Percentiles rank a stretch among this genome's conserved stretches.
phyloP scores from a whole-genome alignment of 345 rosid genomes.

The Syzygium oleosum region DNA sequence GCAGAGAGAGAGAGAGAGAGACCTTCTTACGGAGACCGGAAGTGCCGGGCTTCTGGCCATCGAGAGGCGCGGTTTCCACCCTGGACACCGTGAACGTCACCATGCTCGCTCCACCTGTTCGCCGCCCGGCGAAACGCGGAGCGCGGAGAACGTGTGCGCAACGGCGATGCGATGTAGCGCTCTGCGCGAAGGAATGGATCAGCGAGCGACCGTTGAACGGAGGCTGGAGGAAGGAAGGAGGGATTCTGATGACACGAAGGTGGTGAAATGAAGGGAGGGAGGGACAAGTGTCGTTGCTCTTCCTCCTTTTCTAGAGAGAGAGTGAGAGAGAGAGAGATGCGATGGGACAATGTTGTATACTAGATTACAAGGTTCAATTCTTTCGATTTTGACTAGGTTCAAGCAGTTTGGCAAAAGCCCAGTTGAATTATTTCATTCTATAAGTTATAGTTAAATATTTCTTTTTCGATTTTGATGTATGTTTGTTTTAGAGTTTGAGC shows the following conservation, averaged over 20 bases:
- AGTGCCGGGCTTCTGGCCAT: constrained; percentile 97
- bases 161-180: not conserved
- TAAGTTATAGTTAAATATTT: not conserved
- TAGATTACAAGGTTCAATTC: not conserved
- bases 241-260: not conserved
- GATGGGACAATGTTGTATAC: not conserved
- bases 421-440: not conserved
- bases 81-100: constrained; percentile 52
- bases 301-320: not conserved
- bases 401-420: not conserved
- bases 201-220: not conserved
- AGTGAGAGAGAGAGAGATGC: not conserved
- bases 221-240: not conserved
- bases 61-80: constrained; percentile 59
- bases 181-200: rapidly evolving
- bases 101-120: constrained; percentile 14
- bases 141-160: not conserved
- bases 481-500: not conserved
- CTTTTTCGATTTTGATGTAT: not conserved
- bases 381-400: not conserved
- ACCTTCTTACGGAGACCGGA: constrained; percentile 99
- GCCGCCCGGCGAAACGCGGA: not conserved
- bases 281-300: not conserved
- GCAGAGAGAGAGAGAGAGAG: not conserved
- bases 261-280: not conserved